Percentiles rank a stretch among this genome's conserved stretches.
Evolutionary conservation across 2,329 filamentous ascomycete genomes (phyloP).

Genomic region (Pseudomassariella vexata): DNA sequence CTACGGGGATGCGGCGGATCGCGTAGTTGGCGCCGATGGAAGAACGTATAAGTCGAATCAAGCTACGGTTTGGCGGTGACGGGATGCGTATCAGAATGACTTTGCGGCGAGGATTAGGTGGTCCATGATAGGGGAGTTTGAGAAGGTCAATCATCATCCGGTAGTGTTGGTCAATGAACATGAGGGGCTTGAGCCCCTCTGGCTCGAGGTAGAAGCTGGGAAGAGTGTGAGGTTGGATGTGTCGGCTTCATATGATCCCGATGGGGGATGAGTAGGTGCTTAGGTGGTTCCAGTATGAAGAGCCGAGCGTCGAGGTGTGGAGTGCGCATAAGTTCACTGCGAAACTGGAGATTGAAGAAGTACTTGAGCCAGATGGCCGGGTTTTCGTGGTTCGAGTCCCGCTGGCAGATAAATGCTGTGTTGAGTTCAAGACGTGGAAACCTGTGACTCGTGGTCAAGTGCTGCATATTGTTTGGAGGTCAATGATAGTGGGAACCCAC

Average conservation of each 20-base stretch:
- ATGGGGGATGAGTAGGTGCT: slow-evolving; percentile 29
- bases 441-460: neutral
- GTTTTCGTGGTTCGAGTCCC: neutral
- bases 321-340: neutral
- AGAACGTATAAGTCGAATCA: slow-evolving; percentile 6
- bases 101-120: slow-evolving; percentile 18
- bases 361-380: neutral
- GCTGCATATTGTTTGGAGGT: slow-evolving; percentile 2
- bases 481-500: slow-evolving; percentile 1
- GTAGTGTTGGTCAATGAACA: slow-evolving; percentile 32
- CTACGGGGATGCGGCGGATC: slow-evolving; percentile 10
- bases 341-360: slow-evolving; percentile 2
- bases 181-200: slow-evolving; percentile 27
- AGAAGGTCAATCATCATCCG: slow-evolving; percentile 32
- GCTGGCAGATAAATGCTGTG: slow-evolving; percentile 1
- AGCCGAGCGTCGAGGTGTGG: slow-evolving; percentile 7
- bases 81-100: slow-evolving; percentile 16
- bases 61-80: slow-evolving; percentile 16
- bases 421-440: slow-evolving; percentile 2
- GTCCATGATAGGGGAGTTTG: slow-evolving; percentile 10
- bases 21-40: slow-evolving; percentile 9
- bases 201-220: slow-evolving; percentile 27
- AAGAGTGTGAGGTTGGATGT: slow-evolving; percentile 31
- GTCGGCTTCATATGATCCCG: slow-evolving; percentile 33
- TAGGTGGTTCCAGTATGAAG: slow-evolving; percentile 38